phyloP scores from a whole-genome alignment of 2,329 filamentous ascomycete genomes.

The Aureobasidium mangrovei region DNA sequence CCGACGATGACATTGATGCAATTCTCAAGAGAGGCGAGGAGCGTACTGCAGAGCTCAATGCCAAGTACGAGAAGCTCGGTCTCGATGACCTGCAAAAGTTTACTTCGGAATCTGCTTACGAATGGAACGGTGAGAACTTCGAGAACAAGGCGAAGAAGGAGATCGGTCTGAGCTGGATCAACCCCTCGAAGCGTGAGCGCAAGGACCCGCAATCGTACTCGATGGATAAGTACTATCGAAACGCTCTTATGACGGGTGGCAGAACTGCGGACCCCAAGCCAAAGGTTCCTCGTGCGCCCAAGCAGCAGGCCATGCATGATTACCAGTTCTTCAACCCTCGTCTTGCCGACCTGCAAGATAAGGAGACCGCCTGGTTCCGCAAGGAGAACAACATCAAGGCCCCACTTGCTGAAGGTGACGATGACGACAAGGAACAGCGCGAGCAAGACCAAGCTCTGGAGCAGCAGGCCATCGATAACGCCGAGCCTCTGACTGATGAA shows the following conservation, averaged over 20 bases:
- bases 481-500: conserved; percentile 76
- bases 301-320: conserved; percentile 85
- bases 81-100: conserved; percentile 98
- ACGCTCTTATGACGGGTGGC: conserved; percentile 74
- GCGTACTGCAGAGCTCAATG: conserved; percentile 80
- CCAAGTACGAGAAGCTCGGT: conserved; percentile 92
- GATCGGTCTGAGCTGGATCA: conserved; percentile 92
- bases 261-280: conserved; percentile 78
- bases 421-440: conserved; percentile 76
- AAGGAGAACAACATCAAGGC: conserved; percentile 97
- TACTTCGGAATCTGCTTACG: conserved; percentile 91
- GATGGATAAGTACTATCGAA: conserved; percentile 97
- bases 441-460: conserved; percentile 80
- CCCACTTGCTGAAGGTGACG: conserved; percentile 76
- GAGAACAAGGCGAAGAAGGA: conserved; percentile 78
- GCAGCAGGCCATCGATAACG: conserved; percentile 88
- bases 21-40: conserved; percentile 82
- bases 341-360: conserved; percentile 83
- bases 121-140: conserved; percentile 98
- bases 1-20: conserved; percentile 81
- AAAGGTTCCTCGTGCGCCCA: conserved; percentile 89
- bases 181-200: conserved; percentile 93
- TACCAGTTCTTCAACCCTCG: conserved; percentile 92
- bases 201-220: conserved; percentile 91
- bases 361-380: conserved; percentile 89